Percentiles rank a stretch among this genome's conserved stretches.
These are phyloP conservation scores for Dactylellina cionopaga DNA, from an alignment of 2,329 filamentous ascomycete genomes.

Conservation along the genomic window DNA sequence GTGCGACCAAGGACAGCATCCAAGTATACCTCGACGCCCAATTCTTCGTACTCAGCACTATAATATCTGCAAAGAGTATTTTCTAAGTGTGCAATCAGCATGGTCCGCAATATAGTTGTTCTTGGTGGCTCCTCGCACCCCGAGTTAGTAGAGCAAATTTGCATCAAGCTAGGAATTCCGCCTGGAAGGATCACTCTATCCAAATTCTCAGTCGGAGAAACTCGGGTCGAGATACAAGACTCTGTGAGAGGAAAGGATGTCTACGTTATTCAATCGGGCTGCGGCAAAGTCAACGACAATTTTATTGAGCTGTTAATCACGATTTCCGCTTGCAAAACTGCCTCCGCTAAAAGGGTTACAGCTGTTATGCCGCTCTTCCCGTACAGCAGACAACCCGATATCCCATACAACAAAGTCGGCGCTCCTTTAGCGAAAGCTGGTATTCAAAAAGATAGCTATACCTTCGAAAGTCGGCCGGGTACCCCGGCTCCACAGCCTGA, in stretches of 20 bases:
- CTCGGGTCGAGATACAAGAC: slow-evolving; percentile 92
- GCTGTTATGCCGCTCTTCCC: slow-evolving; percentile 95
- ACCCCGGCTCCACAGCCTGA: slow-evolving; percentile 74
- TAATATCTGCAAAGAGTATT: neutral
- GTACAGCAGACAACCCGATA: slow-evolving; percentile 93
- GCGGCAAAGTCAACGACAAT: slow-evolving; percentile 93
- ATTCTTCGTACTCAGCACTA: too few species aligned
- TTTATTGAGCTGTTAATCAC: slow-evolving; percentile 97
- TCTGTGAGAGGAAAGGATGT: slow-evolving; percentile 98
- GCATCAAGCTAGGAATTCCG: slow-evolving; percentile 87
- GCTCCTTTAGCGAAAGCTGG: slow-evolving; percentile 81
- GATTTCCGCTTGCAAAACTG: slow-evolving; percentile 96
- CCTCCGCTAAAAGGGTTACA: slow-evolving; percentile 90
- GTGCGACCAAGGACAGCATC: too few species aligned
- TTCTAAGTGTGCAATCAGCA: slow-evolving; percentile 8
- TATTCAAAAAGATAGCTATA: slow-evolving; percentile 69
- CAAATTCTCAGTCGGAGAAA: slow-evolving; percentile 96
- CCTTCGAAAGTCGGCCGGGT: slow-evolving; percentile 89
- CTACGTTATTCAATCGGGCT: slow-evolving; percentile 95
- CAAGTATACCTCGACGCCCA: too few species aligned
- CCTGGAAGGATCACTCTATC: slow-evolving; percentile 81
- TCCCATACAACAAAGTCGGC: slow-evolving; percentile 95
- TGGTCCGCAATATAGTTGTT: slow-evolving; percentile 71
- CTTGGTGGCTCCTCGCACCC: slow-evolving; percentile 94
- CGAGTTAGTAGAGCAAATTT: slow-evolving; percentile 83